Conservation (phyloP, 768 basidiomycete genomes). For the Grammothele lineata region DNA sequence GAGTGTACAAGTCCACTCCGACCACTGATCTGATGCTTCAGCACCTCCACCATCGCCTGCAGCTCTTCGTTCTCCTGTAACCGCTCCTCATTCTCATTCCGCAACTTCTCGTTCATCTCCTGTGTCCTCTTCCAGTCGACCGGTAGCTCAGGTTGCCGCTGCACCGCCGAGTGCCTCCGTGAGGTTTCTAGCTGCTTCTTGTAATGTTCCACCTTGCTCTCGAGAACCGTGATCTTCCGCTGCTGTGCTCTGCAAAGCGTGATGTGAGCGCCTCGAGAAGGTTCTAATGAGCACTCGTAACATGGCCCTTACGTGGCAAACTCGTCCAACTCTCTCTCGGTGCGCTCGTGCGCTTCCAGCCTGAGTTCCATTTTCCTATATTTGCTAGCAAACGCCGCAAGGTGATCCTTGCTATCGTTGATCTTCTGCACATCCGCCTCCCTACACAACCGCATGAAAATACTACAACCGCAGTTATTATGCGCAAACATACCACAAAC, state of each 20-base stretch:
- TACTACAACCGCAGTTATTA: too few species aligned
- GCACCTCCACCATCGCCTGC: conserved; percentile 63
- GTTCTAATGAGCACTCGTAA: too few species aligned
- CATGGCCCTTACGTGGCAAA: conserved; percentile 50
- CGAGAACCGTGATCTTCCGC: conserved; percentile 58
- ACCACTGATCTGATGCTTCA: conserved; percentile 55
- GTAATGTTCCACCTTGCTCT: conserved; percentile 47
- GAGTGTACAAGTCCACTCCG: conserved; percentile 42
- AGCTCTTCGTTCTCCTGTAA: conserved; percentile 60
- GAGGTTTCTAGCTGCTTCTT: conserved; percentile 39
- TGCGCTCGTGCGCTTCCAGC: conserved; percentile 53
- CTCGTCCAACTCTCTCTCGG: conserved; percentile 52
- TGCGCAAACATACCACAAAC: conserved; percentile 59
- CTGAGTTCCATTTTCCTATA: conserved; percentile 66
- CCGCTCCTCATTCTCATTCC: conserved; percentile 54
- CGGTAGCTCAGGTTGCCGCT: conserved; percentile 3
- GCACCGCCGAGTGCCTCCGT: conserved; percentile 5
- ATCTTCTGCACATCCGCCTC: conserved; percentile 70
- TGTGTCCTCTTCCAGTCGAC: conserved; percentile 41
- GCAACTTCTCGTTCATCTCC: conserved; percentile 48
- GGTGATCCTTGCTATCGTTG: conserved; percentile 57
- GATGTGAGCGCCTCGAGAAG: too few species aligned
- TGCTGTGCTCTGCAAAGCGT: conserved; percentile 22
- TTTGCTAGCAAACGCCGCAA: conserved; percentile 50
- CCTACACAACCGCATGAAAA: conserved; percentile 37